Base-by-base conservation (phyloP, 208 protist species). In the Acanthamoeba culbertsoni region DNA sequence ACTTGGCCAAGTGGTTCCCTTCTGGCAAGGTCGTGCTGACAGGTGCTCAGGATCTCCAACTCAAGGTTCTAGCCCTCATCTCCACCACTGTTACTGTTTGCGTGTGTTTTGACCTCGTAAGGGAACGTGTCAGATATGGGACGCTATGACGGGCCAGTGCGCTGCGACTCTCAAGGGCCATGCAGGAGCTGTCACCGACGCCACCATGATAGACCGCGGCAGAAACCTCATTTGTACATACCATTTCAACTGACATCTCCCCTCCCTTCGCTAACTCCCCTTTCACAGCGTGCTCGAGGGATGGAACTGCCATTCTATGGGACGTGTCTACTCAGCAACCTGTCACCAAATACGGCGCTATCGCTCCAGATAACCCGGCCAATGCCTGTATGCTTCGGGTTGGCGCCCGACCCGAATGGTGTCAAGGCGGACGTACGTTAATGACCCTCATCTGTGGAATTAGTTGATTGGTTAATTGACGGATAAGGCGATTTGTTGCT, bases 1-100 rank as follows among this genome's bases (percentile, higher is more conserved):
- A 88, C 79, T 18, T 63, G 79, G 31, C 42, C 28, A 88, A 88
- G 37, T 88, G 79, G 79, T 88, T 88, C 46, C 79, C 79, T n/a
- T 65, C 48, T 0, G 79, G 79, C 46, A 88, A 88, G 33, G 79
- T 88, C 28, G 45, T 88, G 8, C 48, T 88, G 28, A 65, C 79
- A 3, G 79, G 79, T 33, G 43, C 79, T 3, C 51, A 55, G 31
- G 79, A 88, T 23, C 31, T 40, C 20, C 79, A 31, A 3, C 51
- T 88, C n/a, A 88, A 88, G 68, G 68, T 46, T 12, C 68, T 14
- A 14, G 7, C 40, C n/a, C n/a, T n/a, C n/a, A n/a, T n/a, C n/a
- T n/a, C n/a, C n/a, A 16, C 20, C 0, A 1, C 55, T 28, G 26
- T 28, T 63, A 20, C 55, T 28, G 31, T 63, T 23, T 75, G 63